A percentile compares a stretch with the other conserved stretches of the same genome.
Evolutionary conservation across 306 rosid genomes (phyloP).

Genomic region (Gastrolobium bilobum): DNA sequence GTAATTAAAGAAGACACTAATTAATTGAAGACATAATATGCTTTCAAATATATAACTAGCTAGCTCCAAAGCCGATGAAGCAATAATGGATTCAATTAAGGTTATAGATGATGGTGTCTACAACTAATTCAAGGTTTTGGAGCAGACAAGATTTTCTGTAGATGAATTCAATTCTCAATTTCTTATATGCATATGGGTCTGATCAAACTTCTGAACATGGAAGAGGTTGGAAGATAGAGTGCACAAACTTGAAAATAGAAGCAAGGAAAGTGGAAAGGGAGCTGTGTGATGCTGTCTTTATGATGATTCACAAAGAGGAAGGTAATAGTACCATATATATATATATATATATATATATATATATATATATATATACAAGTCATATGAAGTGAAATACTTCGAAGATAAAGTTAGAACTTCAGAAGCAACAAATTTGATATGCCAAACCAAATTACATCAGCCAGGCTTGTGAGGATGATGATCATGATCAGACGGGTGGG

Average conservation of each 20-base stretch:
- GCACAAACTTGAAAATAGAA: slow-evolving; percentile 40
- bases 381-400: slow-evolving; percentile 21
- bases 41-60: slow-evolving; percentile 29
- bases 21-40: slow-evolving; percentile 42
- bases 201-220: slow-evolving; percentile 19
- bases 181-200: not conserved
- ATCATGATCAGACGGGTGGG: slow-evolving; percentile 56
- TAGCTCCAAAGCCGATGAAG: slow-evolving; percentile 29
- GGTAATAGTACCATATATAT: slow-evolving; percentile 1
- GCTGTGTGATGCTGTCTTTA: not conserved
- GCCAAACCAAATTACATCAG: slow-evolving; percentile 55
- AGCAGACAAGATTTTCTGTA: slow-evolving; percentile 24
- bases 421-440: slow-evolving; percentile 49
- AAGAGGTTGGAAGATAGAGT: not conserved
- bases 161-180: slow-evolving; percentile 28
- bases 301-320: slow-evolving; percentile 21
- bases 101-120: slow-evolving; percentile 19
- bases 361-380: slow-evolving; percentile 8
- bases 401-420: slow-evolving; percentile 23
- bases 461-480: slow-evolving; percentile 35
- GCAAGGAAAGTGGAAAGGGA: slow-evolving; percentile 33
- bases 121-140: slow-evolving; percentile 31
- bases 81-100: slow-evolving; percentile 39
- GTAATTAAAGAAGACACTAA: slow-evolving; percentile 30
- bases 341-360: not conserved